Evolutionary conservation across 768 basidiomycete genomes (phyloP), one percentile per base, ranked within the genome.

Genomic region (Glaciozyma martinii): DNA sequence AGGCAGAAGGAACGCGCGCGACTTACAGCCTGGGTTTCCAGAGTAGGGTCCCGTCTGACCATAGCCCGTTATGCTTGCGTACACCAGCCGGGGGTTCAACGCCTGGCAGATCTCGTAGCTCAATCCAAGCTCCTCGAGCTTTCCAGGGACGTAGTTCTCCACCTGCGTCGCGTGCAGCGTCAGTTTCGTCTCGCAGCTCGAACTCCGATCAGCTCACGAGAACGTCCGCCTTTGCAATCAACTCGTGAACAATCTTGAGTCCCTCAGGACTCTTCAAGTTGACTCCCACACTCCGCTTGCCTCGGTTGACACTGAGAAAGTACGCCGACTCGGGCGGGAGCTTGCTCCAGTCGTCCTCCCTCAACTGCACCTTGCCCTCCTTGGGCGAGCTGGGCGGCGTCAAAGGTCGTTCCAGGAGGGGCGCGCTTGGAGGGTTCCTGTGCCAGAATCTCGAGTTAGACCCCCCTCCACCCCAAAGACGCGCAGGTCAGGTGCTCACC

Each of bases 271-370:
- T 77, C 76, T 94, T 95, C 78, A 97, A 85, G 77, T 97, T 88
- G 21, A 94, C 84, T 10, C 90, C 91, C 49, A 93, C 81, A 8
- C 89, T 91, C 37, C 88, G 83, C 75, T 93, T 93, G 76, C 90
- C 90, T 58, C 93, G 81, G 75, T 97, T 97, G 0, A 82, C 84
- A 0, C 88, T 82, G 9, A 97, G 82, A 75, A 94, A 97, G 75
- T 97, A 97, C 0, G 93, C 90, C 5, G 90, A 89, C 75, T 97
- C 93, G 15, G 90, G 83, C 13, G 90, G 90, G 0, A 90, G 80
- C 73, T 88, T 40, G 52, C 57, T 58, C 68, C 71, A 71, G 42
- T 70, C 77, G 70, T 63, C 71, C 23, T 25, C 83, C 12, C 81
- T 74, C 0, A 86, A 76, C 62, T 81, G 80, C 50, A 77, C 71